These are phyloP conservation scores for Drechslerella dactyloides DNA, from an alignment of 2,329 filamentous ascomycete species.

Conservation along the genomic window DNA sequence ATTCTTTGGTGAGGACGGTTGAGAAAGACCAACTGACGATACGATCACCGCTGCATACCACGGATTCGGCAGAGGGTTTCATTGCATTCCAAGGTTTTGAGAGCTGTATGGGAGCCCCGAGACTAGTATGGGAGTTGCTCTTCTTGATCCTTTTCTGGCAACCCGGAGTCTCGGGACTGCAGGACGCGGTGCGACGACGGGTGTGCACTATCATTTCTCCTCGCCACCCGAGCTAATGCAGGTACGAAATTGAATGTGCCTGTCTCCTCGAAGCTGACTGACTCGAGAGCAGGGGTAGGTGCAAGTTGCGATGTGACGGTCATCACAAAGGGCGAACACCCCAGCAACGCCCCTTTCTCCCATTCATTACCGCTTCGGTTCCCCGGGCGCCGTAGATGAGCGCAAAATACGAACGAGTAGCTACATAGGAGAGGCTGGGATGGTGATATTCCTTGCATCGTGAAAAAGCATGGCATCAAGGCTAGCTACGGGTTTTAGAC, in stretches of 20 bases:
- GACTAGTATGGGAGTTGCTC: not conserved
- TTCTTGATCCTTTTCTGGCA: not conserved
- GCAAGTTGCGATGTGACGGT: not conserved
- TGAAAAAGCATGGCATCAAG: not conserved
- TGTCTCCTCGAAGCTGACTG: no score
- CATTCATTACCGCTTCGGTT: conserved; percentile 35
- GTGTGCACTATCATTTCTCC: conserved; percentile 26
- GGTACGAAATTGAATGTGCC: conserved; percentile 28
- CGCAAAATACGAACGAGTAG: not conserved
- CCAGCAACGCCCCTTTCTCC: conserved; percentile 41
- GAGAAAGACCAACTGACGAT: not conserved
- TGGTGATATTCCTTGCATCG: conserved; percentile 18
- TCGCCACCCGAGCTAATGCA: conserved; percentile 48
- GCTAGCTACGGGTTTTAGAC: not conserved
- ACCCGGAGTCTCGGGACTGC: not conserved
- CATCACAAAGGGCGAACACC: conserved; percentile 18
- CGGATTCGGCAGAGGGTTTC: not conserved
- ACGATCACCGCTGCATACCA: not conserved
- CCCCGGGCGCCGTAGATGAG: conserved; percentile 31
- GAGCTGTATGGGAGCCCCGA: not conserved
- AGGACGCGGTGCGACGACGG: conserved; percentile 42
- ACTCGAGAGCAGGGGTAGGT: conserved; percentile 4
- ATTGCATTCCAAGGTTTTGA: conserved; percentile 4
- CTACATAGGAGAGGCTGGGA: conserved; percentile 2
- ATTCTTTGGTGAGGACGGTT: not conserved